Evolutionary conservation across 306 rosid species (phyloP), one percentile per base, ranked within the genome.

Genomic region (Vigna angularis): DNA sequence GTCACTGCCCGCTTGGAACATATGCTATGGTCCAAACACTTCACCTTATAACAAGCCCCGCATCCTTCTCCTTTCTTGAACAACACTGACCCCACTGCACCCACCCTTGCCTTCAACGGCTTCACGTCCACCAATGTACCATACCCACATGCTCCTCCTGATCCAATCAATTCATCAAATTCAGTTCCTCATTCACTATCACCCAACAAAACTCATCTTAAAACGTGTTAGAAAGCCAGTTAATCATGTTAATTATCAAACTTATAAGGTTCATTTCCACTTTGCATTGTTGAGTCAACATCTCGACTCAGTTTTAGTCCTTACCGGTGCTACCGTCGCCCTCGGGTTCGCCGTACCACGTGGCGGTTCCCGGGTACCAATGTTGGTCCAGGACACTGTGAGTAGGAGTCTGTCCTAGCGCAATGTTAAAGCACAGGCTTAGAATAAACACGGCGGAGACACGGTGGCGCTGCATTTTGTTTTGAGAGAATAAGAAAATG

Each of bases 261-360:
- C 49, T 44, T 10, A 44, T 30, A 30, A 30, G 47, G 13, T 42
- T 42, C 5, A 45, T 45, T 57, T 57, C 4, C 38, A 57, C 16
- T 36, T 36, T 63, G 26, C 26, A 51, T 52, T 8, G 20, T 45
- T 22, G 38, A 66, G 30, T 78, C 9, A 75, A 45, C 70, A 26
- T 17, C 13, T 32, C 12, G 75, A 68, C 67, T 68, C 26, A 18
- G 68, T 69, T 34, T 47, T 58, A 49, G 52, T 66, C 34, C 53
- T 63, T 83, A 93, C 98, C 98, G 73, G 84, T 85, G 80, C 98
- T 95, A 30, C 98, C 98, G 65, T 95, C 97, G n/a, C 98, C 98
- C 73, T 95, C 97, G 12, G 98, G 91, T 28, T 76, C 84, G 18
- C 98, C 98, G 63, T 95, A 95, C 98, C 98, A 94, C 6, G 98